A percentile compares a stretch with the other conserved stretches of the same genome.
These are phyloP conservation scores for Isoetes taiwanensis DNA, from an alignment of 75 land plant species.

Conservation along the genomic window DNA sequence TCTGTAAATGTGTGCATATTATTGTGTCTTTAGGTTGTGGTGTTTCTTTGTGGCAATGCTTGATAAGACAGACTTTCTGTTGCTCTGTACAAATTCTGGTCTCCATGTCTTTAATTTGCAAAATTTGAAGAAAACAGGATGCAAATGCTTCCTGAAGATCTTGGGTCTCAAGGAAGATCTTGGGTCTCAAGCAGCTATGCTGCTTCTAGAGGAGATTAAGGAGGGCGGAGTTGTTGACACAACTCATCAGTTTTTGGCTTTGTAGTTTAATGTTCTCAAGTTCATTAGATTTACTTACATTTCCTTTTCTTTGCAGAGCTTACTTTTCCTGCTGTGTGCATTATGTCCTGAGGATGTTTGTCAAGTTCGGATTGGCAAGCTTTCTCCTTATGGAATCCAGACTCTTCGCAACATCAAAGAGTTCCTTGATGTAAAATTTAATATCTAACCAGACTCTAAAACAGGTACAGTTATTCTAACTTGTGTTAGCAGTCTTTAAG, in stretches of 20 bases:
- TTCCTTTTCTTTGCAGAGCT: constrained; percentile 38
- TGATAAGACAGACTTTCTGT: too few relatives aligned
- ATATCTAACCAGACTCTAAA: constrained; percentile 65
- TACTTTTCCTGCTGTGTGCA: constrained; percentile 86
- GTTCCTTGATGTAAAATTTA: constrained; percentile 68
- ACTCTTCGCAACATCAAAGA: constrained; percentile 64
- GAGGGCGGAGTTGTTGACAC: constrained; percentile 98
- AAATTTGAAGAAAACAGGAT: too few relatives aligned
- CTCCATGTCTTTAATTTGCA: too few relatives aligned
- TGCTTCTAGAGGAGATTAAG: constrained; percentile 65
- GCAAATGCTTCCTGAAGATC: too few relatives aligned
- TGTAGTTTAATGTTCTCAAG: too few relatives aligned
- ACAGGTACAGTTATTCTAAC: constrained; percentile 66
- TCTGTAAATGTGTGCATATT: too few relatives aligned
- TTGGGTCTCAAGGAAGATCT: too few relatives aligned
- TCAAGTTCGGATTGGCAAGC: constrained; percentile 90
- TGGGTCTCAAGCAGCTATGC: constrained; percentile 53
- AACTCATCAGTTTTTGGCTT: constrained; percentile 84
- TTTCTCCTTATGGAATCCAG: constrained; percentile 70
- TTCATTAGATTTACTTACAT: too few relatives aligned
- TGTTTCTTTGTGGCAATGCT: too few relatives aligned
- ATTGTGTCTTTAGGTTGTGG: too few relatives aligned
- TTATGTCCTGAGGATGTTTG: constrained; percentile 87
- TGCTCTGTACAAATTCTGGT: too few relatives aligned
- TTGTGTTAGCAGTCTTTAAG: constrained; percentile 76